These are phyloP conservation scores for Apiospora arundinis DNA, from an alignment of 2,329 filamentous ascomycete genomes.

Conservation along the genomic window DNA sequence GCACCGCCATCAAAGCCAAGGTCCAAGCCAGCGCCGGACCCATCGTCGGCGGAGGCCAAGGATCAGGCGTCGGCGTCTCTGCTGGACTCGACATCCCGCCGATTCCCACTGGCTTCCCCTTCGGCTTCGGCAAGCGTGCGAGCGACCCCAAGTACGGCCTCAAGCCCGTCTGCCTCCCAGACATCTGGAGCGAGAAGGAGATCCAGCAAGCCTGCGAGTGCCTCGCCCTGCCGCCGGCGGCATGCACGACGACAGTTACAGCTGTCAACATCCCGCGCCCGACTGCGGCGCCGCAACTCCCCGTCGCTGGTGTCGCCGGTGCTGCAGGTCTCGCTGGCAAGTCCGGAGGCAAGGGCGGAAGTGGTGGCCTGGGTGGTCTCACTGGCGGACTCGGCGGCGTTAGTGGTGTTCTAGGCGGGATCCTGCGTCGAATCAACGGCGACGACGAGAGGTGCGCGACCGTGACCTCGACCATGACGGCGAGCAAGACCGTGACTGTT, in stretches of 20 bases:
- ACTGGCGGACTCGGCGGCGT: not conserved
- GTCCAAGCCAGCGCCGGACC: constrained; percentile 19
- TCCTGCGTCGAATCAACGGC: not conserved
- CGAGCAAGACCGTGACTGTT: constrained; percentile 11
- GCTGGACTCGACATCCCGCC: constrained; percentile 21
- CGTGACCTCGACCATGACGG: constrained; percentile 20
- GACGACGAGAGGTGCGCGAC: not conserved
- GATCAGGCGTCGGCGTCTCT: constrained; percentile 25
- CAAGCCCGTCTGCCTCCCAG: constrained; percentile 26
- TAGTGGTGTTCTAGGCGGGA: not conserved
- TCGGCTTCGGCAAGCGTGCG: constrained; percentile 18
- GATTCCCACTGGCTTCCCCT: not conserved
- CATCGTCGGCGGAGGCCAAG: constrained; percentile 21
- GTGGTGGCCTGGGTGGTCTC: not conserved
- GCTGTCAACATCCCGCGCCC: not conserved
- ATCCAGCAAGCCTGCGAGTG: constrained; percentile 27
- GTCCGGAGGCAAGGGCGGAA: not conserved
- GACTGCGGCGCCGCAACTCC: not conserved
- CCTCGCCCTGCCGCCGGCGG: constrained; percentile 23
- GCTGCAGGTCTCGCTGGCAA: not conserved
- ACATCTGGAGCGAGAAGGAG: constrained; percentile 19
- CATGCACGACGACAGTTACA: constrained; percentile 23
- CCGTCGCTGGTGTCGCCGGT: not conserved
- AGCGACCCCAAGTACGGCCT: not conserved
- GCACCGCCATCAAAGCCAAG: constrained; percentile 18